A percentile compares a stretch with the other conserved stretches of the same genome.
Conservation (phyloP, 352 stramenopile genomes). For the Phytophthora litchii region DNA sequence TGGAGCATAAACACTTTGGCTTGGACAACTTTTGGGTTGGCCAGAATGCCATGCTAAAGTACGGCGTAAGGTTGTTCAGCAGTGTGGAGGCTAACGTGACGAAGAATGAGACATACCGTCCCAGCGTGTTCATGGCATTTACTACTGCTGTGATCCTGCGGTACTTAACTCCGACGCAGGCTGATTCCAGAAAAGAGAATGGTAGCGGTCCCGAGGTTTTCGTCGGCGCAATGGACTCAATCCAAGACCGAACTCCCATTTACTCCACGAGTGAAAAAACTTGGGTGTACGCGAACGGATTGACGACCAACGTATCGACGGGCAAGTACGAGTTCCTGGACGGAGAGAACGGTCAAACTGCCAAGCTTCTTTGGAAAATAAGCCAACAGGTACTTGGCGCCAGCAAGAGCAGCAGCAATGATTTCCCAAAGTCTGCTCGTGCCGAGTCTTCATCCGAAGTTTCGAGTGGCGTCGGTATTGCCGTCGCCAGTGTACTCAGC, state of each 20-base stretch:
- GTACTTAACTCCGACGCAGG: conserved; percentile 52
- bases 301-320: conserved; percentile 47
- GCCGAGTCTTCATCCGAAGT: conserved; percentile 34
- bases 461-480: conserved; percentile 39
- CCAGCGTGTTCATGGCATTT: conserved; percentile 54
- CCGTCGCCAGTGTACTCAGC: conserved; percentile 44
- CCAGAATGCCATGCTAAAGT: conserved; percentile 85
- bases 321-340: conserved; percentile 67
- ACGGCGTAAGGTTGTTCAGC: conserved; percentile 46
- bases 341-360: conserved; percentile 32
- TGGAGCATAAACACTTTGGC: conserved; percentile 88
- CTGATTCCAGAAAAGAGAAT: conserved; percentile 31
- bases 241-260: conserved; percentile 39
- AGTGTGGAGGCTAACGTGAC: conserved; percentile 26
- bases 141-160: conserved; percentile 52
- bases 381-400: conserved; percentile 35
- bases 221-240: conserved; percentile 55
- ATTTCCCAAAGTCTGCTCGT: conserved; percentile 35
- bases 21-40: conserved; percentile 93
- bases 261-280: conserved; percentile 43
- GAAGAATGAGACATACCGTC: conserved; percentile 32
- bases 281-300: conserved; percentile 46
- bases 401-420: conserved; percentile 47
- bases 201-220: conserved; percentile 25
- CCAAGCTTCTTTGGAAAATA: conserved; percentile 26